Base-by-base conservation (phyloP, 192 early-diverging fungal genomes). In the Blastocladiella britannica region DNA sequence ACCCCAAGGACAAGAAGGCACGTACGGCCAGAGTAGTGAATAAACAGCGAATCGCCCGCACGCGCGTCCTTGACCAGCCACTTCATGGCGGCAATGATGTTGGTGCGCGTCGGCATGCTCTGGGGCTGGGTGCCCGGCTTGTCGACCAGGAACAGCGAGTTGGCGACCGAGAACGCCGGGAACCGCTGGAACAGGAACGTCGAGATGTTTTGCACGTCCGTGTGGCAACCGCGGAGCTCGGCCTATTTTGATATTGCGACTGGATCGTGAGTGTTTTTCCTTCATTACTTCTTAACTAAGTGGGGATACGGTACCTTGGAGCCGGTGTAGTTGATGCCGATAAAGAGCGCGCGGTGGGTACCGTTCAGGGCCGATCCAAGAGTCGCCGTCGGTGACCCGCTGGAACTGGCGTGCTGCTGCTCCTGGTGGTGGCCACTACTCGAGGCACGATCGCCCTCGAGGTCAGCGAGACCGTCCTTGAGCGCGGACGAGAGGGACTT, bases 281-380 rank as follows among this genome's bases (percentile, higher is more conserved):
- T n/a, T n/a, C n/a, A n/a, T n/a, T n/a, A n/a, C n/a, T n/a, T n/a
- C n/a, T n/a, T n/a, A n/a, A n/a, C n/a, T n/a, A n/a, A n/a, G n/a
- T n/a, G n/a, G n/a, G n/a, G n/a, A n/a, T n/a, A n/a, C n/a, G n/a
- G n/a, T n/a, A n/a, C n/a, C 37, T 47, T 47, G 37, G 37, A 20
- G 37, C 74, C 72, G 53, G 73, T 70, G 70, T 96, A 96, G 65
- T 96, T 96, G 69, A 93, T 89, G 26, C 92, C 92, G 58, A 96
- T 82, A 28, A 96, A 74, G 25, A 96, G 68, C 7, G 89, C 91
- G n/a, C n/a, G n/a, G n/a, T n/a, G n/a, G n/a, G n/a, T n/a, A n/a
- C n/a, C n/a, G n/a, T n/a, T n/a, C n/a, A n/a, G n/a, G n/a, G n/a
- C n/a, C n/a, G n/a, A n/a, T n/a, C n/a, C n/a, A n/a, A n/a, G n/a